Percentiles rank a stretch among this genome's conserved stretches.
phyloP scores from a whole-genome alignment of 805 yeast genomes.

The Zygosaccharomyces kombuchaensis region DNA sequence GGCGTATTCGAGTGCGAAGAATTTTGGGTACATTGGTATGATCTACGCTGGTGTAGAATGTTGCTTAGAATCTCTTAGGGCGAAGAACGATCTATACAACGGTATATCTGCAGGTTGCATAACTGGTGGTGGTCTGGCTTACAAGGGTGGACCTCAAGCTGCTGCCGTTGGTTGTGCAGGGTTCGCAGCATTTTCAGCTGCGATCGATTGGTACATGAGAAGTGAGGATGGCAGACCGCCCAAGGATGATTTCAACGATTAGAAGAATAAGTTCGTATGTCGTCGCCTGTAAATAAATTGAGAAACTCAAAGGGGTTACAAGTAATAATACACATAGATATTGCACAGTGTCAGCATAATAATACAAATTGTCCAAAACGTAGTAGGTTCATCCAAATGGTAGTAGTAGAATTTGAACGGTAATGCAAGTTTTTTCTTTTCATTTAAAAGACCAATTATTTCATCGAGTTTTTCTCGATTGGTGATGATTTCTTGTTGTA shows the following conservation, averaged over 20 bases:
- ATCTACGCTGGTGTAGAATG: slow-evolving; percentile 92
- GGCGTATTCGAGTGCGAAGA: slow-evolving; percentile 85
- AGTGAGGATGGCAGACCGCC: slow-evolving; percentile 85
- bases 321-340: slow-evolving; percentile 26
- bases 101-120: slow-evolving; percentile 92
- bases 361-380: slow-evolving; percentile 31
- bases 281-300: slow-evolving; percentile 6
- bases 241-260: slow-evolving; percentile 74
- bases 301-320: slow-evolving; percentile 12
- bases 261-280: slow-evolving; percentile 8
- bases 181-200: slow-evolving; percentile 91
- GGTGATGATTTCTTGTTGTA: slow-evolving; percentile 19
- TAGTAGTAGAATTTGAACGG: neutral
- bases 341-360: slow-evolving; percentile 28
- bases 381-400: slow-evolving; percentile 9
- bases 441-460: slow-evolving; percentile 20
- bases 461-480: slow-evolving; percentile 28
- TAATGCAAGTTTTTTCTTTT: neutral
- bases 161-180: slow-evolving; percentile 94
- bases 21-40: slow-evolving; percentile 89
- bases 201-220: slow-evolving; percentile 79
- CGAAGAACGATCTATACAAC: slow-evolving; percentile 87
- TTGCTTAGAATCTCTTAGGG: slow-evolving; percentile 76
- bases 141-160: slow-evolving; percentile 90
- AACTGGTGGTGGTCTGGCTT: slow-evolving; percentile 94